Evolutionary conservation across 495 filamentous ascomycete genomes (phyloP).

Genomic region (Neurospora sublineolata): DNA sequence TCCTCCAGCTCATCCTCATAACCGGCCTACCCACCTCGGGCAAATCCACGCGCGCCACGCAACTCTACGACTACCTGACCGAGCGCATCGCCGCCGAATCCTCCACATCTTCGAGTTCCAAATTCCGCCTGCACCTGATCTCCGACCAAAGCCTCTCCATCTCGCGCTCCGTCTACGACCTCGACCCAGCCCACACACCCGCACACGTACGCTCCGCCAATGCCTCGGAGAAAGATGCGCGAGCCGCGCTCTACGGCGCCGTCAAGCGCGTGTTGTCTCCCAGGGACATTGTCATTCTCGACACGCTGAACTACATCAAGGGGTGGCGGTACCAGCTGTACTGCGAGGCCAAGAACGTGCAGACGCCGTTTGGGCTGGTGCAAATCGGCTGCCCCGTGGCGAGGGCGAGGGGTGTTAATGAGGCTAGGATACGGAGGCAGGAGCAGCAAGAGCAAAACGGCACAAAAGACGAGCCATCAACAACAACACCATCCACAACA

Average conservation of each 20-base stretch:
- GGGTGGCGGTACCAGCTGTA: slow-evolving; percentile 92
- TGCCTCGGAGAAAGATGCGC: slow-evolving; percentile 76
- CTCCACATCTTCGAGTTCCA: slow-evolving; percentile 17
- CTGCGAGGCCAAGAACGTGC: slow-evolving; percentile 82
- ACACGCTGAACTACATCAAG: slow-evolving; percentile 95
- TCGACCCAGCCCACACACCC: slow-evolving; percentile 32
- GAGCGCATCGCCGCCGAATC: slow-evolving; percentile 34
- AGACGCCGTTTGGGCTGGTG: slow-evolving; percentile 74
- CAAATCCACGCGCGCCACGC: slow-evolving; percentile 75
- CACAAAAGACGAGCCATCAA: slow-evolving; percentile 2
- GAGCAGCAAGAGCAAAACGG: slow-evolving; percentile 1
- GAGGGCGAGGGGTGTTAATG: slow-evolving; percentile 52
- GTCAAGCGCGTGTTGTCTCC: slow-evolving; percentile 70
- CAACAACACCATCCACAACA: background rate
- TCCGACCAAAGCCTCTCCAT: slow-evolving; percentile 56
- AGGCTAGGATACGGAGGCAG: slow-evolving; percentile 22
- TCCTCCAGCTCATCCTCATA: slow-evolving; percentile 70
- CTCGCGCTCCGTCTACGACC: slow-evolving; percentile 51
- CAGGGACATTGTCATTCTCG: slow-evolving; percentile 77
- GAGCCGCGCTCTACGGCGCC: slow-evolving; percentile 74
- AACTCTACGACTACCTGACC: slow-evolving; percentile 58
- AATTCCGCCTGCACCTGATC: slow-evolving; percentile 53
- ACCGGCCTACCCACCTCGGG: slow-evolving; percentile 89
- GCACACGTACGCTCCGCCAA: slow-evolving; percentile 42
- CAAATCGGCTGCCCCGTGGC: slow-evolving; percentile 73